phyloP scores from a whole-genome alignment of 345 rosid genomes.

The Gynandropsis gynandra region DNA sequence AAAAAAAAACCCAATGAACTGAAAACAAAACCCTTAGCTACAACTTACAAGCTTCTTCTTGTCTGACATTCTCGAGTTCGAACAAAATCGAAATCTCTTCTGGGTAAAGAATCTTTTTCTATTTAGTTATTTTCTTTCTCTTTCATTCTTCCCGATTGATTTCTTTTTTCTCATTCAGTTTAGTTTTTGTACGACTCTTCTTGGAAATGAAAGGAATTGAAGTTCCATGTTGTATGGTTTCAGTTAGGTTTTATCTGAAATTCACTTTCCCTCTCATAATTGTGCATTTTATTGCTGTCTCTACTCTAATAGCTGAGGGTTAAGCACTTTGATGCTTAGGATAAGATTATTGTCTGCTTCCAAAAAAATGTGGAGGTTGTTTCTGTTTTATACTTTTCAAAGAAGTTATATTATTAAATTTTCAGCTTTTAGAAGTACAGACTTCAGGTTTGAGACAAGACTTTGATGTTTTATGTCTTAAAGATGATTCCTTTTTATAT shows the following conservation, averaged over 20 bases:
- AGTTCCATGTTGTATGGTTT: neutral
- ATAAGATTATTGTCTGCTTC: too few relatives aligned
- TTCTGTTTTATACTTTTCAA: neutral
- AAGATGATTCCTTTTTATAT: neutral
- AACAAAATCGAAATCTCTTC: neutral
- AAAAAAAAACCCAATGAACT: neutral
- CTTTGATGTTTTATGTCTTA: neutral
- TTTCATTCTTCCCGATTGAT: neutral
- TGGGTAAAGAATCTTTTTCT: constrained; percentile 8
- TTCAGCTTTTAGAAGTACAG: neutral
- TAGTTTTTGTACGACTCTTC: neutral
- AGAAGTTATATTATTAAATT: neutral
- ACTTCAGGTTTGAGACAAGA: constrained; percentile 1
- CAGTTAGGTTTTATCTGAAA: constrained; percentile 1
- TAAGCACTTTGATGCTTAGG: too few relatives aligned
- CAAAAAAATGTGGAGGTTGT: too few relatives aligned
- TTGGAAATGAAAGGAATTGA: neutral
- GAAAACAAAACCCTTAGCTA: constrained; percentile 1
- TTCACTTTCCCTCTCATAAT: neutral
- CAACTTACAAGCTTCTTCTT: constrained; percentile 15
- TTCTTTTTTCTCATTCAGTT: neutral
- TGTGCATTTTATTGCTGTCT: constrained; percentile 1
- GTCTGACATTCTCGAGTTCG: neutral
- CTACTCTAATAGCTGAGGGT: neutral
- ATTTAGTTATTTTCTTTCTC: neutral